Evolutionary conservation across 1,284 basidiomycete species (phyloP).

Genomic region (Leccinum fallax): DNA sequence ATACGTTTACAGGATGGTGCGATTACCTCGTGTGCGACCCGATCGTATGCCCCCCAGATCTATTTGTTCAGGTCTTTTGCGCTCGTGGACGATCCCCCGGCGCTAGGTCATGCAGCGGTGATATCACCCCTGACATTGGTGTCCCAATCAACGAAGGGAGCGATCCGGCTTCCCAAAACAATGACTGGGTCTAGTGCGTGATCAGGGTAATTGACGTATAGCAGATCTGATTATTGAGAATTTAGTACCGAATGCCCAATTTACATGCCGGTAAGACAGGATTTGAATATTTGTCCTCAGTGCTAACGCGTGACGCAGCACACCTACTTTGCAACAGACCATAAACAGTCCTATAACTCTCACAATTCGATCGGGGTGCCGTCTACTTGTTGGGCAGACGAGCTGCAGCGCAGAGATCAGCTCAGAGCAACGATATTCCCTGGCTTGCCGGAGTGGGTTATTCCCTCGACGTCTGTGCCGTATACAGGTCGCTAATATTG

Average conservation of each 20-base stretch:
- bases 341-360: slow-evolving; percentile 49
- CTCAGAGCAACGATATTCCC: slow-evolving; percentile 51
- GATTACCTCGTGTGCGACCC: slow-evolving; percentile 63
- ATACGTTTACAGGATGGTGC: slow-evolving; percentile 48
- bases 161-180: slow-evolving; percentile 51
- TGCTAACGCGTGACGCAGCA: slow-evolving; percentile 36
- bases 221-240: slow-evolving; percentile 14
- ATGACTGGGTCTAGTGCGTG: slow-evolving; percentile 58
- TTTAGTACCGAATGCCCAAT: slow-evolving; percentile 48
- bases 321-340: slow-evolving; percentile 65
- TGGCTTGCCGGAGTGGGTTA: slow-evolving; percentile 46
- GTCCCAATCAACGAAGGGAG: slow-evolving; percentile 44
- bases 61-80: slow-evolving; percentile 39
- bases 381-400: slow-evolving; percentile 48
- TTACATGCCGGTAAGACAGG: slow-evolving; percentile 48
- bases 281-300: background rate
- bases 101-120: background rate
- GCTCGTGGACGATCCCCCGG: slow-evolving; percentile 12
- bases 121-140: slow-evolving; percentile 33
- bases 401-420: slow-evolving; percentile 47
- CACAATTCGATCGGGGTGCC: slow-evolving; percentile 13
- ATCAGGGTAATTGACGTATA: slow-evolving; percentile 2
- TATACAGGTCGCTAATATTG: background rate
- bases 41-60: slow-evolving; percentile 48
- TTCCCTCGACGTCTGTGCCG: background rate